Evolutionary conservation across 2,329 filamentous ascomycete genomes (phyloP), one percentile per base, ranked within the genome.

Genomic region (Microdochium paspali): DNA sequence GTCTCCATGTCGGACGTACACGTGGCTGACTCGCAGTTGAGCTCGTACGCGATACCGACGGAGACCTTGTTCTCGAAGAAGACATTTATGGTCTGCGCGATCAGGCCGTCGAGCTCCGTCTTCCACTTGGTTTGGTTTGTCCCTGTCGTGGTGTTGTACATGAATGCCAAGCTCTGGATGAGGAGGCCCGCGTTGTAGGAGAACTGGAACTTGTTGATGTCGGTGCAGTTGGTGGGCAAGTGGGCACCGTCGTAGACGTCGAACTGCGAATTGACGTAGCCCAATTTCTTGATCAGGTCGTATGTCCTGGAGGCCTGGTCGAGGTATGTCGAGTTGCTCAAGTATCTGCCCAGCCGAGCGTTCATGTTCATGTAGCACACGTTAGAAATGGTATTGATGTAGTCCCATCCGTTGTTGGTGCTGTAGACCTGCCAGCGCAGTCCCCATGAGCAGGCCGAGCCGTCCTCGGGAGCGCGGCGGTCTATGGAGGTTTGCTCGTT

Each of bases 391-490:
- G 70, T 65, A 51, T 77, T 77, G 56, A 78, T 88, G 71, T 87
- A 87, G 53, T 77, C 71, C 62, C 82, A 87, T 3, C 84, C 84
- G 25, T 63, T 69, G 57, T 85, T 84, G 56, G 78, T 76, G 0
- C 70, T 64, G 56, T 75, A 79, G 40, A 87, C 80, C 64, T 87
- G 82, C 81, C 81, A 85, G 50, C 80, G 76, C 49, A 86, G 61
- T 2, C 82, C 83, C 46, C 82, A 82, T 20, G 67, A 68, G 58
- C 83, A 87, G n/a, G 35, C n/a, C 2, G 66, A 69, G 0, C 58
- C 58, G 1, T 64, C 68, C 49, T 82, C 23, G 21, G 42, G 23
- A 3, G 24, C 73, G 72, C 80, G 82, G 32, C 66, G 61, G 4
- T 48, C 50, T 1, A 71, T 73, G 43, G 4, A 25, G 23, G 42